Evolutionary conservation across 2,329 filamentous ascomycete species (phyloP).

Genomic region (Penicillium sp.): DNA sequence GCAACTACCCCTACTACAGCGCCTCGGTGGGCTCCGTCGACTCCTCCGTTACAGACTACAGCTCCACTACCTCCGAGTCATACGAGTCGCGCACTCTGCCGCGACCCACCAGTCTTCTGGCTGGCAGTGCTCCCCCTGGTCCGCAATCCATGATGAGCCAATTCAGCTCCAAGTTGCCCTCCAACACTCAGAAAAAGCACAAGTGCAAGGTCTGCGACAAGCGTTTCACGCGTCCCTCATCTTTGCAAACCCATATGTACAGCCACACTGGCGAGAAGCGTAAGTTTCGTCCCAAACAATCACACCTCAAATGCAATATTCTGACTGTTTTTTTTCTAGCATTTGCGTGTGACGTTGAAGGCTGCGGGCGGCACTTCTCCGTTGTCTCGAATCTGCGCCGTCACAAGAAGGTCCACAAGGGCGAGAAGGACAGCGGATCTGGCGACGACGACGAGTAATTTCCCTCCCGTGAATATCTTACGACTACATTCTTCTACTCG

Average conservation of each 20-base stretch:
- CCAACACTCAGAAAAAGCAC: slow-evolving; percentile 97
- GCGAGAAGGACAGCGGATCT: slow-evolving; percentile 47
- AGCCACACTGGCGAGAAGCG: slow-evolving; percentile 98
- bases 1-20: slow-evolving; percentile 83
- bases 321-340: slow-evolving; percentile 60
- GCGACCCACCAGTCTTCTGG: slow-evolving; percentile 67
- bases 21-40: slow-evolving; percentile 70
- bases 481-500: slow-evolving; percentile 16
- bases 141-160: slow-evolving; percentile 98
- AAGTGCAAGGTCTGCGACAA: slow-evolving; percentile 99
- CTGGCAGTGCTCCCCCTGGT: slow-evolving; percentile 70
- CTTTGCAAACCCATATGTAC: slow-evolving; percentile 96
- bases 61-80: slow-evolving; percentile 79
- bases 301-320: neutral
- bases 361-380: slow-evolving; percentile 93
- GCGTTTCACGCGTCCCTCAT: slow-evolving; percentile 91
- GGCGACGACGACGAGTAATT: slow-evolving; percentile 45
- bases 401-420: slow-evolving; percentile 95
- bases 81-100: slow-evolving; percentile 87
- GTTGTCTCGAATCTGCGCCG: slow-evolving; percentile 93
- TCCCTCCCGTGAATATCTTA: neutral
- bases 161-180: slow-evolving; percentile 94
- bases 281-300: slow-evolving; percentile 55
- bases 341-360: slow-evolving; percentile 90
- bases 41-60: slow-evolving; percentile 88